Conservation (phyloP, 139 green algal species). For the Chloropicon primus region DNA sequence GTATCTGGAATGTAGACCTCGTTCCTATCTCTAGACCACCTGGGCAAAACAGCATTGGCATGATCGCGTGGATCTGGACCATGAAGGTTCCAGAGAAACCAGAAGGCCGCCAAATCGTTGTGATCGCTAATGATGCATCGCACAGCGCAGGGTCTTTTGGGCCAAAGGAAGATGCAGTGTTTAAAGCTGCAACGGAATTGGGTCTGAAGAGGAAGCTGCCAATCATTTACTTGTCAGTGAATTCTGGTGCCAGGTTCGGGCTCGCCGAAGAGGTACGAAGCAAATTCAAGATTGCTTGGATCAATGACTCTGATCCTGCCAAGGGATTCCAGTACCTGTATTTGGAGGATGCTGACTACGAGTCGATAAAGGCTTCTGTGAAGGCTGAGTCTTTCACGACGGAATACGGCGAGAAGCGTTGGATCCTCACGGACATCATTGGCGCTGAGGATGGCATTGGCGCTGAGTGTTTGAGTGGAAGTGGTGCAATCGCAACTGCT, state of each 20-base stretch:
- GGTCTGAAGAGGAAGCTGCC: constrained; percentile 63
- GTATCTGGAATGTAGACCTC: background rate
- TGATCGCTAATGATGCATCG: constrained; percentile 95
- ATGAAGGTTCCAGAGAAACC: constrained; percentile 77
- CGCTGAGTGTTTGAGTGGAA: constrained; percentile 92
- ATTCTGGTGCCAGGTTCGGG: constrained; percentile 81
- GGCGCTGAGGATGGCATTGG: constrained; percentile 88
- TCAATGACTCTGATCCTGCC: constrained; percentile 40
- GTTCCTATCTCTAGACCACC: constrained; percentile 14
- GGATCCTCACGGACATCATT: constrained; percentile 73
- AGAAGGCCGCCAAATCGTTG: constrained; percentile 44
- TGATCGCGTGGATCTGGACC: constrained; percentile 79
- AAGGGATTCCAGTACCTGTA: constrained; percentile 89
- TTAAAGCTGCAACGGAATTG: constrained; percentile 65
- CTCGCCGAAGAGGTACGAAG: constrained; percentile 74
- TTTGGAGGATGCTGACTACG: constrained; percentile 68
- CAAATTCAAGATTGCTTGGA: constrained; percentile 58
- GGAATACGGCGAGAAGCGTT: constrained; percentile 26
- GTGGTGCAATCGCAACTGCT: constrained; percentile 72
- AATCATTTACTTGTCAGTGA: constrained; percentile 90
- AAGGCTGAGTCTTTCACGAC: background rate
- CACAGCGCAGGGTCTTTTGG: constrained; percentile 77
- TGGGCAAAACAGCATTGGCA: constrained; percentile 69
- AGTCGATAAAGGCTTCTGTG: constrained; percentile 12
- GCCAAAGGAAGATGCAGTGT: constrained; percentile 78